These are phyloP conservation scores for Fusarium sp. DNA, from an alignment of 2,329 filamentous ascomycete genomes.

Conservation along the genomic window DNA sequence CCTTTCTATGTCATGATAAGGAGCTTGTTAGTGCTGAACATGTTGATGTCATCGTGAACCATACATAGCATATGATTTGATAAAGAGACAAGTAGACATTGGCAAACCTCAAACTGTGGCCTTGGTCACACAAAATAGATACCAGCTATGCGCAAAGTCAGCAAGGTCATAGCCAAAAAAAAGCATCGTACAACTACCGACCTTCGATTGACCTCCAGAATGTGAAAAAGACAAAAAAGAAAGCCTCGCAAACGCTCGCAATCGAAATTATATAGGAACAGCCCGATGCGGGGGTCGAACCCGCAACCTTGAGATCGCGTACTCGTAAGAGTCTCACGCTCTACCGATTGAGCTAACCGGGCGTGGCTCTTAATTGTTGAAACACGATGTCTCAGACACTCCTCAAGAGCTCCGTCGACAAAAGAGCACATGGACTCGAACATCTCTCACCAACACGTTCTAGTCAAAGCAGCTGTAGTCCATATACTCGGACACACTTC, in stretches of 20 bases:
- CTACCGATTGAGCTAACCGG: constrained; percentile 61
- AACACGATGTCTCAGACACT: rapidly evolving
- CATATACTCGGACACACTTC: background rate
- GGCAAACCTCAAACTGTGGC: no score
- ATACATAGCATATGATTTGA: no score
- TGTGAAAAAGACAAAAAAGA: constrained; percentile 30
- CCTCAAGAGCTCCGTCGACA: rapidly evolving
- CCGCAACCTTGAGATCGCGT: constrained; percentile 67
- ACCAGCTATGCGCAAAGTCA: no score
- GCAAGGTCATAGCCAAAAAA: no score
- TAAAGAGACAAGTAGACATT: no score
- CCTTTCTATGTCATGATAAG: background rate
- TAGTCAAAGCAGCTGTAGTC: background rate
- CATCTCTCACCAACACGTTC: rapidly evolving
- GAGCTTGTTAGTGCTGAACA: no score
- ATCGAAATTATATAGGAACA: constrained; percentile 53
- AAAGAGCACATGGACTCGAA: rapidly evolving
- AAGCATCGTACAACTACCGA: background rate
- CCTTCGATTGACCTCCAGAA: no score
- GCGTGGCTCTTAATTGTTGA: constrained; percentile 48
- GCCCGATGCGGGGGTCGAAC: constrained; percentile 64
- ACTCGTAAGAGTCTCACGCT: constrained; percentile 75
- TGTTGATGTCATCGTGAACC: background rate
- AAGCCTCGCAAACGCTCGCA: constrained; percentile 41
- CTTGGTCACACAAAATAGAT: no score